Evolutionary conservation across 352 stramenopile genomes (phyloP), one percentile per base, ranked within the genome.

Genomic region (Globisporangium orthogonon): DNA sequence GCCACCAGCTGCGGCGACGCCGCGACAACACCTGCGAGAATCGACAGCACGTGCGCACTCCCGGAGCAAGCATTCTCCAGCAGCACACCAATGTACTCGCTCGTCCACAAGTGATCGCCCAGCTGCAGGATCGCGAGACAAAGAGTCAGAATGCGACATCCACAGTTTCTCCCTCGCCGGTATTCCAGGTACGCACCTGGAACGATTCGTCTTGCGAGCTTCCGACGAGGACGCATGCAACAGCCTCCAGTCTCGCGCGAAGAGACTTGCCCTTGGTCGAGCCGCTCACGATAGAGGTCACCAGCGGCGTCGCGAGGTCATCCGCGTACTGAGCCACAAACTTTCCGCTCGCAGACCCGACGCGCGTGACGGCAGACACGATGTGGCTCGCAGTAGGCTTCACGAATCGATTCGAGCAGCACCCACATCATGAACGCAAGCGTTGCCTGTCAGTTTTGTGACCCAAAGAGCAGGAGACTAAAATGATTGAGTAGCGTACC

Each of bases 201-300:
- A 87, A 87, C 3, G 66, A 55, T 2, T 69, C 56, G 58, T 66
- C 70, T 31, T 70, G 60, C 23, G 61, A 49, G 29, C 65, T 78
- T 28, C 70, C 70, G 48, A 87, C 56, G 30, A 84, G 33, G 40
- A 87, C 62, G 4, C 70, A 81, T 15, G 70, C 74, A 1, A 84
- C 64, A 17, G 74, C 71, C 65, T 84, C 74, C 0, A 70, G 76
- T 17, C 70, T 67, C 51, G 81, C 50, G 18, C 73, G 73, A 17
- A 79, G 55, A 40, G 70, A 76, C 33, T 79, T 81, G 1, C 75
- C 66, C 66, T 76, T 83, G 40, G 74, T 62, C 28, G 73, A 83
- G 0, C 71, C 73, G 30, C 83, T 69, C 7, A 83, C 58, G 55
- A 83, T 81, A 37, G 69, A 63, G 35, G 60, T 52, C 13, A 86